These are phyloP conservation scores for Astrocystis sublimbata DNA, from an alignment of 495 filamentous ascomycete species.

Conservation along the genomic window DNA sequence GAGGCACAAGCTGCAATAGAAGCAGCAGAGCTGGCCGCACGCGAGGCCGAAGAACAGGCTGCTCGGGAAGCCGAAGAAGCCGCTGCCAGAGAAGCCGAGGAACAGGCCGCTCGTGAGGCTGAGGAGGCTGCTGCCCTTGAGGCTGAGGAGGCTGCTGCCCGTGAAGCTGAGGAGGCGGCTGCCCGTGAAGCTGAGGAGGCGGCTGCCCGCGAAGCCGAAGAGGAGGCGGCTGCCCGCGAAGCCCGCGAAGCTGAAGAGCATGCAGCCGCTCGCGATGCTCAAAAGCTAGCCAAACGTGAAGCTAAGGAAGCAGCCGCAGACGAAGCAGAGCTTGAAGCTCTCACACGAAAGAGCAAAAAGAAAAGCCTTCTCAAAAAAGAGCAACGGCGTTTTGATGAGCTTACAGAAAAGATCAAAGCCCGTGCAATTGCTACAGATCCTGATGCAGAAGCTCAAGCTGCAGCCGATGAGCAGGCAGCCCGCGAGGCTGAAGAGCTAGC, in stretches of 20 bases:
- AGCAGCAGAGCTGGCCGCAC: slow-evolving; percentile 21
- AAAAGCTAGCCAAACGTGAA: too few species aligned
- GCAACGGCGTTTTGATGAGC: slow-evolving; percentile 40
- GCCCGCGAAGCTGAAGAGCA: too few species aligned
- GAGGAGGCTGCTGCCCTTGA: too few species aligned
- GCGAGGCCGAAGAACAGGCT: slow-evolving; percentile 39
- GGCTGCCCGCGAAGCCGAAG: neutral
- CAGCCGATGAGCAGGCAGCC: slow-evolving; percentile 21
- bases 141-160: too few species aligned
- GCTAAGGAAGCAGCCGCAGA: slow-evolving; percentile 21
- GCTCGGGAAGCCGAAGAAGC: slow-evolving; percentile 26
- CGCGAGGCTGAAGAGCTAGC: slow-evolving; percentile 30
- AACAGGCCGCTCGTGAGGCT: slow-evolving; percentile 14
- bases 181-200: slow-evolving; percentile 17
- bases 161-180: slow-evolving; percentile 14
- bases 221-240: too few species aligned
- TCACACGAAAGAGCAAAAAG: slow-evolving; percentile 26
- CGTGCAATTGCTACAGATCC: slow-evolving; percentile 7
- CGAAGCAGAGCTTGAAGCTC: slow-evolving; percentile 23
- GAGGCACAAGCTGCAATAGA: slow-evolving; percentile 12
- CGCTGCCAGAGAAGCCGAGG: slow-evolving; percentile 29
- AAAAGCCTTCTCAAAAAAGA: slow-evolving; percentile 37
- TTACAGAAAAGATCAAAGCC: slow-evolving; percentile 37
- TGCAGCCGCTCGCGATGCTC: too few species aligned
- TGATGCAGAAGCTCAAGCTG: slow-evolving; percentile 11